A percentile compares a stretch with the other conserved stretches of the same genome.
These are phyloP conservation scores for Pyrenula massariospora DNA, from an alignment of 495 filamentous ascomycete species.

Conservation along the genomic window DNA sequence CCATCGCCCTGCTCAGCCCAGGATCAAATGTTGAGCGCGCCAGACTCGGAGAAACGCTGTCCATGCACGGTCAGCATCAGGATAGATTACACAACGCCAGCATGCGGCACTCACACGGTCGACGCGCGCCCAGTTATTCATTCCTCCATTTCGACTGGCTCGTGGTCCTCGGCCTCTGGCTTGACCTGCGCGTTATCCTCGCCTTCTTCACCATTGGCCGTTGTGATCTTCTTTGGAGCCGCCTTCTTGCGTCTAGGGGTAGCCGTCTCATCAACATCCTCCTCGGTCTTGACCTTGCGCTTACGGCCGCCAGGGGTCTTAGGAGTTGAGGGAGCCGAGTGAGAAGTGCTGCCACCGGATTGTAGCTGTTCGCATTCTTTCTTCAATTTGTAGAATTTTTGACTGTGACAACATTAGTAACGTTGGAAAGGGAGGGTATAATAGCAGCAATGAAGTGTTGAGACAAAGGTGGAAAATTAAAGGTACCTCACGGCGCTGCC, in stretches of 20 bases:
- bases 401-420: not conserved
- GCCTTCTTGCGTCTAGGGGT: conserved; percentile 20
- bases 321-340: not conserved
- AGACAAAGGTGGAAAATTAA: not conserved
- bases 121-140: too few species aligned
- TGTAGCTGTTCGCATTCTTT: not conserved
- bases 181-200: not conserved
- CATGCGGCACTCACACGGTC: too few species aligned
- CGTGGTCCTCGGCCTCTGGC: too few species aligned
- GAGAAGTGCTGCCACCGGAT: not conserved
- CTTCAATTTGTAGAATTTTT: not conserved
- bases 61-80: too few species aligned
- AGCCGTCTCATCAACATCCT: not conserved
- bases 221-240: too few species aligned
- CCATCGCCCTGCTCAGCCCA: too few species aligned
- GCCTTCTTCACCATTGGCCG: too few species aligned
- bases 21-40: too few species aligned
- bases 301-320: not conserved
- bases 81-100: too few species aligned
- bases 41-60: too few species aligned
- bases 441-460: not conserved
- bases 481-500: not conserved
- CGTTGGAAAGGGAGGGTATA: not conserved
- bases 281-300: not conserved
- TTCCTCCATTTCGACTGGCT: too few species aligned